Evolutionary conservation across 371 early-diverging fungal species (phyloP).

Genomic region (Rhizopus sp.): DNA sequence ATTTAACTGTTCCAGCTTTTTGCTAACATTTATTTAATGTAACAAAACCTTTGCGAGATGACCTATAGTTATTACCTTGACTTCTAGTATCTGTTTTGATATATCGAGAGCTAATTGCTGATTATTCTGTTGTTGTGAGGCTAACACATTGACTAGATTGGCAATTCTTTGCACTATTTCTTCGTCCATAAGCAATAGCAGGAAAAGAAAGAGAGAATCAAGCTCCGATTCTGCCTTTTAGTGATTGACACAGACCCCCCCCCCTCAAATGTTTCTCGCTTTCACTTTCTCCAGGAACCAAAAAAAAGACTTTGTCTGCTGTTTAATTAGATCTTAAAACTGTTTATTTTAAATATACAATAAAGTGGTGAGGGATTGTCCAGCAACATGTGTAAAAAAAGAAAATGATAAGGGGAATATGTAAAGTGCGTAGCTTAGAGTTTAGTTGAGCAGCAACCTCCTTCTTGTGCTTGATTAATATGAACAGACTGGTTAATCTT

Average conservation of each 20-base stretch:
- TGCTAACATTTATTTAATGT: slow-evolving; percentile 3
- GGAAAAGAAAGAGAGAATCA: slow-evolving; percentile 9
- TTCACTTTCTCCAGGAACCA: background rate
- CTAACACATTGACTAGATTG: slow-evolving; percentile 34
- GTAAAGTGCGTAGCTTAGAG: slow-evolving; percentile 22
- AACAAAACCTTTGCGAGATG: background rate
- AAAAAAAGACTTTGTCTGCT: background rate
- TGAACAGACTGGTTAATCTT: slow-evolving; percentile 44
- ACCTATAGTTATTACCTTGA: slow-evolving; percentile 25
- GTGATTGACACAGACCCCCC: too few relatives aligned
- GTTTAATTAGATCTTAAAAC: background rate
- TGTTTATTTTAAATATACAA: too few relatives aligned
- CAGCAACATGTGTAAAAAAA: background rate
- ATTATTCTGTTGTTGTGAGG: slow-evolving; percentile 34
- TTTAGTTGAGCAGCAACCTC: slow-evolving; percentile 35
- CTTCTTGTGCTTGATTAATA: slow-evolving; percentile 16
- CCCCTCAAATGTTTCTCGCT: too few relatives aligned
- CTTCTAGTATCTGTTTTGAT: slow-evolving; percentile 22
- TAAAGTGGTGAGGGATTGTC: too few relatives aligned
- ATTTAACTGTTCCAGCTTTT: slow-evolving; percentile 13
- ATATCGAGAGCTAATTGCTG: slow-evolving; percentile 32
- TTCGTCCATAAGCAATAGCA: slow-evolving; percentile 27
- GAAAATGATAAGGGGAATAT: slow-evolving; percentile 6
- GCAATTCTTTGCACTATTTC: slow-evolving; percentile 35
- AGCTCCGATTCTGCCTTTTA: background rate